Percentiles rank a stretch among this genome's conserved stretches.
Evolutionary conservation across 306 rosid species (phyloP).

Genomic region (Lablab purpureus): DNA sequence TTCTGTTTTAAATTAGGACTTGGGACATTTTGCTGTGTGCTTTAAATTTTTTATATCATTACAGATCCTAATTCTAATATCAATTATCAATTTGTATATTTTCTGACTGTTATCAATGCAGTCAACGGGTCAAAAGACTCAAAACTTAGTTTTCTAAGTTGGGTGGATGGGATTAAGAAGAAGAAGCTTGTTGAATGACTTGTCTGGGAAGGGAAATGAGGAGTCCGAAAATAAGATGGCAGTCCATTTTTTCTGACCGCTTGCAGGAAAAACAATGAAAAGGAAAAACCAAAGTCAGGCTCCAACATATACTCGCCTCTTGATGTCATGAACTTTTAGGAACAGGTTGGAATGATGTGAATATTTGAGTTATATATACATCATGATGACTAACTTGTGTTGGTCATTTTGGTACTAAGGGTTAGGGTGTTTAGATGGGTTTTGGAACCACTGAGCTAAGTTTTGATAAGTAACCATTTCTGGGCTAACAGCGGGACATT

Average conservation of each 20-base stretch:
- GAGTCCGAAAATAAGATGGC: background rate
- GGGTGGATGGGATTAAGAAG: background rate
- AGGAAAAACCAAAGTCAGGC: background rate
- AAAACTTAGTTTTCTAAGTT: background rate
- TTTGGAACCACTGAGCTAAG: background rate
- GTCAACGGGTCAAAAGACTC: slow-evolving; percentile 4
- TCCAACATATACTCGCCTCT: background rate
- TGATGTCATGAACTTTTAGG: background rate
- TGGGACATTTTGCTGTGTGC: background rate
- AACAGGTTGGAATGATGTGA: background rate
- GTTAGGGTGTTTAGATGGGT: background rate
- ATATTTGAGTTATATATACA: background rate
- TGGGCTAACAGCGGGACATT: background rate
- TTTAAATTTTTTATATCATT: background rate
- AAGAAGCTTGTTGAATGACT: background rate
- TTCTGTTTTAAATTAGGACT: background rate
- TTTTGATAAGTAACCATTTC: background rate
- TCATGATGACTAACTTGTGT: background rate
- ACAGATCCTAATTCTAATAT: background rate
- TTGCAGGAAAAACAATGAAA: background rate
- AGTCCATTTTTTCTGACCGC: background rate
- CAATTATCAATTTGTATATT: background rate
- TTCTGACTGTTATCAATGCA: background rate
- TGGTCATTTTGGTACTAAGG: slow-evolving; percentile 3
- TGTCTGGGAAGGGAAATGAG: background rate